Evolutionary conservation across 148 eudicot species (phyloP).

Genomic region (Silene latifolia): DNA sequence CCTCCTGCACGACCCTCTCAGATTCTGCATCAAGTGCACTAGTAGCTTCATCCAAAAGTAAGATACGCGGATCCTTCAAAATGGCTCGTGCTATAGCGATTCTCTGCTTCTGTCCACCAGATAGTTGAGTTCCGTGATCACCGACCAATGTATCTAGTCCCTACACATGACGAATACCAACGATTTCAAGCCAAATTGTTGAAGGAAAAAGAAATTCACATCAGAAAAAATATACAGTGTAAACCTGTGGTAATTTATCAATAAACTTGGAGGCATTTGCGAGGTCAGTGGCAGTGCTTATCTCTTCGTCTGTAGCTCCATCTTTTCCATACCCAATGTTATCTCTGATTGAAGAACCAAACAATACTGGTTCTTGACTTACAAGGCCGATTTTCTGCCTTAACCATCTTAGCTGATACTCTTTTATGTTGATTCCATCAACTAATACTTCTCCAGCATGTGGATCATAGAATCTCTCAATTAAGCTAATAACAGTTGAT

Average conservation of each 20-base stretch:
- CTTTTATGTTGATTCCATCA: slow-evolving; percentile 57
- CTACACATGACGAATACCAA: slow-evolving; percentile 21
- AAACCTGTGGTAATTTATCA: slow-evolving; percentile 62
- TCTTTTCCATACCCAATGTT: slow-evolving; percentile 65
- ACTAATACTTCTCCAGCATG: slow-evolving; percentile 57
- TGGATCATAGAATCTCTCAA: slow-evolving; percentile 78
- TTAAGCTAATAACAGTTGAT: slow-evolving; percentile 60
- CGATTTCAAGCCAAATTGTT: not conserved
- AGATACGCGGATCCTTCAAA: slow-evolving; percentile 67
- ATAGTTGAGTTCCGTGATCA: slow-evolving; percentile 75
- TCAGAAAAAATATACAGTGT: not conserved
- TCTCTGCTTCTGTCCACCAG: slow-evolving; percentile 91
- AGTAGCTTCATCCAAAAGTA: slow-evolving; percentile 87
- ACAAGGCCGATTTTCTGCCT: slow-evolving; percentile 62
- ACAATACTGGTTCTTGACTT: slow-evolving; percentile 71
- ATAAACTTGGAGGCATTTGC: slow-evolving; percentile 68
- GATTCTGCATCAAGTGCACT: slow-evolving; percentile 91
- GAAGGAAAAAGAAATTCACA: not conserved
- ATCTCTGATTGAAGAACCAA: slow-evolving; percentile 55
- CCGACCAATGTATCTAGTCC: slow-evolving; percentile 80
- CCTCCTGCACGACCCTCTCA: slow-evolving; percentile 78
- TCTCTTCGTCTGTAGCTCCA: slow-evolving; percentile 50
- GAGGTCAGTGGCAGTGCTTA: slow-evolving; percentile 51
- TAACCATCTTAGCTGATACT: slow-evolving; percentile 59
- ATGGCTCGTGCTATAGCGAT: slow-evolving; percentile 84